Evolutionary conservation across 345 rosid species (phyloP).

Genomic region (Trapa bicornis): DNA sequence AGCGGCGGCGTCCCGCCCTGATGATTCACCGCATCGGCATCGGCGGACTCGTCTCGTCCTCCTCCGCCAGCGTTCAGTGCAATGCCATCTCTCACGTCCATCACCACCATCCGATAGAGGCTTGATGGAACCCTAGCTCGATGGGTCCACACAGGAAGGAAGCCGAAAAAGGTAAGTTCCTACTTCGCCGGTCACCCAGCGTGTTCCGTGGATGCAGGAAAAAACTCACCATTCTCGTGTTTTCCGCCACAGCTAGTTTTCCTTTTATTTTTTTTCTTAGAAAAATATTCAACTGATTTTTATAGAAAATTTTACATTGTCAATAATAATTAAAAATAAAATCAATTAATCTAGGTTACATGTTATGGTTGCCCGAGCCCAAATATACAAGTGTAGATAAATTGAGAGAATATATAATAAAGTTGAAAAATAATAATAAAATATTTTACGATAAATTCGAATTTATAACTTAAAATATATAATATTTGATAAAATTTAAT

Average conservation of each 20-base stretch:
- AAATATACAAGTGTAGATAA: too few relatives aligned
- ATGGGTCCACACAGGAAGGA: too few relatives aligned
- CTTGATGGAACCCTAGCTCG: not conserved
- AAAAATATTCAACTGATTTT: too few relatives aligned
- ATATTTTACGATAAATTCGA: too few relatives aligned
- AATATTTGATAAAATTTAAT: too few relatives aligned
- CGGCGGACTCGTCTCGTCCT: conserved; percentile 19
- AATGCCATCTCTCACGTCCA: conserved; percentile 12
- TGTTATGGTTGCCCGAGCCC: too few relatives aligned
- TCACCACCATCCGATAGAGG: conserved; percentile 11
- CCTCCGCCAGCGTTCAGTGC: conserved; percentile 6
- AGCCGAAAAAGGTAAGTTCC: not conserved
- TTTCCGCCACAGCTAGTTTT: not conserved
- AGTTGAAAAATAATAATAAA: too few relatives aligned
- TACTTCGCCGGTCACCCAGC: not conserved
- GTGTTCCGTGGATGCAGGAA: not conserved
- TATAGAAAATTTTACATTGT: too few relatives aligned
- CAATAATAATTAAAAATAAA: too few relatives aligned
- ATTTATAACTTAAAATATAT: too few relatives aligned
- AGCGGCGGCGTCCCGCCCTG: not conserved
- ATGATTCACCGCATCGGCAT: not conserved
- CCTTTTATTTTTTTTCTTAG: not conserved
- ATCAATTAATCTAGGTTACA: too few relatives aligned
- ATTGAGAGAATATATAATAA: too few relatives aligned
- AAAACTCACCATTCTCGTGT: not conserved